These are phyloP conservation scores for Thelonectria rubi DNA, from an alignment of 2,329 filamentous ascomycete genomes.

Conservation along the genomic window DNA sequence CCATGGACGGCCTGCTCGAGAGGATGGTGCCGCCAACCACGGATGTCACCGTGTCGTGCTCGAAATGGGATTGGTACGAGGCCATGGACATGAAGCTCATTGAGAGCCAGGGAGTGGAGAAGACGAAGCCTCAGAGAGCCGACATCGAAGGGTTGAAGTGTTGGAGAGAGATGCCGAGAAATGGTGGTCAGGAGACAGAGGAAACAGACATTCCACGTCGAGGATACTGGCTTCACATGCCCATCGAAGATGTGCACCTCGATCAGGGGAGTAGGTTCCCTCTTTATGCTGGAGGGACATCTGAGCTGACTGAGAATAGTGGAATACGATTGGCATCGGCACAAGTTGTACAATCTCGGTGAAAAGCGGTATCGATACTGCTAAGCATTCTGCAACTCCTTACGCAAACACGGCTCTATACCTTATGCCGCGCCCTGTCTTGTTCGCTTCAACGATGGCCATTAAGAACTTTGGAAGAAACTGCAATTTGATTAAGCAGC, in stretches of 20 bases:
- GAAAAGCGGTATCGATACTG: constrained; percentile 24
- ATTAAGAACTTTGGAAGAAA: no score
- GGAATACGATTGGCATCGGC: constrained; percentile 21
- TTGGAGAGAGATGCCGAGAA: constrained; percentile 26
- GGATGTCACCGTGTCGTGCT: constrained; percentile 28
- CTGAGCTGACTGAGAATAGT: constrained; percentile 11
- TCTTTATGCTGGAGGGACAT: neutral
- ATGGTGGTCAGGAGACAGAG: neutral
- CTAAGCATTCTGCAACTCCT: neutral
- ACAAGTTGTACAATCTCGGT: constrained; percentile 23
- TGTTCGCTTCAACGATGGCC: no score
- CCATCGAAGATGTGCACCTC: constrained; percentile 24
- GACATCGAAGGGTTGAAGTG: constrained; percentile 31
- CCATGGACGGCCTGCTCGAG: constrained; percentile 25
- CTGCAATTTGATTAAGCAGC: no score
- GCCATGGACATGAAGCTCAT: constrained; percentile 26
- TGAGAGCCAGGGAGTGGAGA: constrained; percentile 24
- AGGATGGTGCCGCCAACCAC: constrained; percentile 26
- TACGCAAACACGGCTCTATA: neutral
- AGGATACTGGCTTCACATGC: constrained; percentile 33
- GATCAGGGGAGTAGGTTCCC: constrained; percentile 17
- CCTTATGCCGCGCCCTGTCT: no score
- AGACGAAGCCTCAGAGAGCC: constrained; percentile 24
- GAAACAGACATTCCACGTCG: constrained; percentile 1
- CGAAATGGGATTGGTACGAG: constrained; percentile 32